Base-by-base conservation (phyloP, 257 asterid species). In the Solanum ahanhuiri region DNA sequence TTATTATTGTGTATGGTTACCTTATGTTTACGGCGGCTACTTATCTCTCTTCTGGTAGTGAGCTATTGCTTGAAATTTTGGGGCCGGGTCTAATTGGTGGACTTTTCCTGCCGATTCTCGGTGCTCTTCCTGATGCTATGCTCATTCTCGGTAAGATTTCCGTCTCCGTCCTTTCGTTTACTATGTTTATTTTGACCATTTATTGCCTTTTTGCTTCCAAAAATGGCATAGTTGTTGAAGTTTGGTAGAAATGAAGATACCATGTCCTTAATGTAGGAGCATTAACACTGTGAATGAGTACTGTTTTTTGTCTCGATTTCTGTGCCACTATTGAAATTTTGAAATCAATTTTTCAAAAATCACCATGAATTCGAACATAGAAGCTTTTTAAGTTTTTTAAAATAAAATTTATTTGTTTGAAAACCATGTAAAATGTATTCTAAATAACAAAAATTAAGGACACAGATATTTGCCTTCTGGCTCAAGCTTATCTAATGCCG, bases 51-150 rank as follows among this genome's bases (percentile, higher is more conserved):
- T 81, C 41, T 57, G 99, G 98, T 17, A 93, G 99, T 54, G 99
- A 96, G 91, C 92, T 95, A 20, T 90, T 96, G 95, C 96, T 96
- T 35, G 94, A 93, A 91, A 94, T 96, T 76, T 93, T 96, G 33
- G 98, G 99, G 3, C 98, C 99, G 2, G 99, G 98, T 12, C 86
- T 95, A 2, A 90, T 96, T 41, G 99, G 98, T 51, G 98, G 98
- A 7, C 98, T 95, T 9, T 88, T 94, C 18, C 94, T 96, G 18
- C 99, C 98, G n/a, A 87, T 93, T 0, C 98, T 96, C 77, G 99
- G 98, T 34, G 98, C 98, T 60, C 99, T 96, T 83, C 99, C 99
- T 3, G 98, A 96, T 84, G 98, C 98, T 48, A 90, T 95, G 96
- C 98, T 96, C 35, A 95, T 96, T 86, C 93, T 95, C 3, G 98